These are phyloP conservation scores for Acephala macrosclerotiorum DNA, from an alignment of 2,329 filamentous ascomycete genomes.

Conservation along the genomic window DNA sequence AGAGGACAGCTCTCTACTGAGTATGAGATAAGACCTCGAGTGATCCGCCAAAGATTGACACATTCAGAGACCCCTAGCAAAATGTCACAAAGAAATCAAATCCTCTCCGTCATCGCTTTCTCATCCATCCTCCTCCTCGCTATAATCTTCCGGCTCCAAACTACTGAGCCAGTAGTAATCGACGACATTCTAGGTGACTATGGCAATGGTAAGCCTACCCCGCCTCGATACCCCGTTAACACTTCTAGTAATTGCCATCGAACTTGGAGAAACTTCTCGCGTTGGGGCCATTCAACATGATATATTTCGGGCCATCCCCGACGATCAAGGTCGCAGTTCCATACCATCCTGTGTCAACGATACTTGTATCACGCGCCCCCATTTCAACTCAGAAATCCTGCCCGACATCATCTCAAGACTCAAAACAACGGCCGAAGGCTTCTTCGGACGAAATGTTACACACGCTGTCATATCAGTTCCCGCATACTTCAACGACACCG, in stretches of 20 bases:
- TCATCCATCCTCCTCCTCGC: not conserved
- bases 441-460: conserved; percentile 9
- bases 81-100: not conserved
- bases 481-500: conserved; percentile 79
- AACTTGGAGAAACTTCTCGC: not conserved
- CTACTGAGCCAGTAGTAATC: not conserved
- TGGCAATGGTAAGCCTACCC: not conserved
- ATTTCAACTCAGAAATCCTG: conserved; percentile 16
- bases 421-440: conserved; percentile 18
- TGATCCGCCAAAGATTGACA: no score
- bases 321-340: not conserved
- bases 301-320: not conserved
- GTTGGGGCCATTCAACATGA: not conserved
- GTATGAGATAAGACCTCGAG: not conserved
- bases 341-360: not conserved
- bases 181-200: not conserved
- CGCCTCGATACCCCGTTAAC: not conserved
- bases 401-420: conserved; percentile 24
- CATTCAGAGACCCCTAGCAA: not conserved
- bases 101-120: not conserved
- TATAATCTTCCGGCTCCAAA: not conserved
- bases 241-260: not conserved
- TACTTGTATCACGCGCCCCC: not conserved
- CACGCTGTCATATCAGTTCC: conserved; percentile 70
- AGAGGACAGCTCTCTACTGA: not conserved